Evolutionary conservation across 2,329 filamentous ascomycete genomes (phyloP), one percentile per base, ranked within the genome.

Genomic region (Teratosphaeria destructans): DNA sequence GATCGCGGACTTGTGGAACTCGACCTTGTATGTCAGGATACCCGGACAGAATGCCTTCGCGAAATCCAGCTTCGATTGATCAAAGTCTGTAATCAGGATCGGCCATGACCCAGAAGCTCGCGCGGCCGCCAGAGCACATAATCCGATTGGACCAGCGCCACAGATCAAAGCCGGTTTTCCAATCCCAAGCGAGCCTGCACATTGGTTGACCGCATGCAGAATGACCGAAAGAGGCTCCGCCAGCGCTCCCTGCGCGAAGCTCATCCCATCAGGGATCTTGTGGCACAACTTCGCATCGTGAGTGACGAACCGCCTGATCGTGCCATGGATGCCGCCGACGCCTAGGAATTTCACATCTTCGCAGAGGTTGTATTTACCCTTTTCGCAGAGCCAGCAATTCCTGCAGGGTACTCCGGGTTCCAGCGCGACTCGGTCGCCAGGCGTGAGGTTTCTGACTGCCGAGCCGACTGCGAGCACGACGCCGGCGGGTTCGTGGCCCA

Each of bases 251-350:
- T 96, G 90, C 69, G 92, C 87, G 60, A 92, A 80, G 0, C 82
- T 85, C 58, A 96, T 84, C 64, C 79, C 76, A 11, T 87, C 83
- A 0, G 92, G 91, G 1, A 97, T 83, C 77, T 89, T 90, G 77
- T 94, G 95, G 80, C 91, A 94, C 72, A 94, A 95, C 72, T 95
- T 90, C 64, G 87, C 83, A 0, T 91, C 89, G 4, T 92, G 81
- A 16, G 80, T 73, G 79, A 93, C 96, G 79, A 92, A 95, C 56
- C 90, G 87, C 0, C 91, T 86, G 58, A 97, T 79, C 1, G 92
- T 96, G 53, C 93, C 93, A 72, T 95, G 85, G 72, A 87, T 84
- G 2, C 93, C 93, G 23, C 92, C 92, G 14, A 92, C 96, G 0
- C 92, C 92, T 23, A 91, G 91, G 72, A 97, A 97, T 34, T 77